Evolutionary conservation across 2,329 filamentous ascomycete species (phyloP).

Genomic region (Fusarium odoratissimum): DNA sequence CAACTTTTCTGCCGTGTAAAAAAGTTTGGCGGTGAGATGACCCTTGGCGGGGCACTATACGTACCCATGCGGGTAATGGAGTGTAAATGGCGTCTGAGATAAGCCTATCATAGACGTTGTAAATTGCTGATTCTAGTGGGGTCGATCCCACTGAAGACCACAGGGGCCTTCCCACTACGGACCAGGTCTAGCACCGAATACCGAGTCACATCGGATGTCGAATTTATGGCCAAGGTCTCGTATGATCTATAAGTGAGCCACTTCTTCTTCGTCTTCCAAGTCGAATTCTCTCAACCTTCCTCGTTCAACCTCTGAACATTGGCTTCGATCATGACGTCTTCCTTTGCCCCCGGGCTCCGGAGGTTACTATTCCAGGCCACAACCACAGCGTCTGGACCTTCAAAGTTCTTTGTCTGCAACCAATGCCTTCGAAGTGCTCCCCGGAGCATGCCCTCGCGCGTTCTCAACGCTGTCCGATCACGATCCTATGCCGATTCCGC

Average conservation of each 20-base stretch:
- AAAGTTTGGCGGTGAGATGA: constrained; percentile 44
- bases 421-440: constrained; percentile 58
- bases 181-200: constrained; percentile 29
- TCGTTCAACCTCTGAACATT: constrained; percentile 25
- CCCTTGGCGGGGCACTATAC: constrained; percentile 42
- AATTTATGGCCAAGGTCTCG: constrained; percentile 30
- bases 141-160: neutral
- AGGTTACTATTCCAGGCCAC: constrained; percentile 53
- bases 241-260: constrained; percentile 37
- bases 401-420: constrained; percentile 59
- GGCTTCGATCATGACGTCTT: constrained; percentile 54
- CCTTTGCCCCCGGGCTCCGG: constrained; percentile 57
- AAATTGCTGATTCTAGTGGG: constrained; percentile 34
- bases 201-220: constrained; percentile 39
- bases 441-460: constrained; percentile 51
- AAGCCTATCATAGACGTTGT: constrained; percentile 49
- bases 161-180: constrained; percentile 10
- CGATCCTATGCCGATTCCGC: constrained; percentile 53
- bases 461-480: constrained; percentile 55
- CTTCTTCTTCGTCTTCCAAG: constrained; percentile 7
- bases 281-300: constrained; percentile 5
- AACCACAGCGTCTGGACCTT: constrained; percentile 46
- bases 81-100: constrained; percentile 20
- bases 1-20: constrained; percentile 45
- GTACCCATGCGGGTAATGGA: constrained; percentile 20